Conservation (phyloP, 495 filamentous ascomycete species). For the Penicillium goetzii region DNA sequence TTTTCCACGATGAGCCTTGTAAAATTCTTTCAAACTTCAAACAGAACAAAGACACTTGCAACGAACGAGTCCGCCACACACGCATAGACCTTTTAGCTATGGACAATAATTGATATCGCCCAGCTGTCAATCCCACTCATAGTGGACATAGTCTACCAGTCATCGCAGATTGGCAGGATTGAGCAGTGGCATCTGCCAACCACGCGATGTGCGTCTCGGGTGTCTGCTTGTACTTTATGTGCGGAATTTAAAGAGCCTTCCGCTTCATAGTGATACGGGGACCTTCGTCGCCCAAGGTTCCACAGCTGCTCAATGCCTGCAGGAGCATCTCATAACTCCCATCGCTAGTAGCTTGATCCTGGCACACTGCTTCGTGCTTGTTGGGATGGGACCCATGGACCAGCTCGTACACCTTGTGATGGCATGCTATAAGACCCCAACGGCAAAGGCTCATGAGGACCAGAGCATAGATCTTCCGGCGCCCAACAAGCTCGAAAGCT, state of each 20-base stretch:
- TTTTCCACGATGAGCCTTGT: not conserved
- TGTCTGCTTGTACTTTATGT: not conserved
- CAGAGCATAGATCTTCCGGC: not conserved
- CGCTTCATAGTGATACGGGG: not conserved
- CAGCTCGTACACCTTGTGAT: not conserved
- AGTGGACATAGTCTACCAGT: not conserved
- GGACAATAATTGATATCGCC: not conserved
- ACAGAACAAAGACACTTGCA: no score
- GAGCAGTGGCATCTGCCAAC: slow-evolving; percentile 1
- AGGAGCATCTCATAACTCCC: not conserved
- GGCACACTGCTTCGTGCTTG: not conserved
- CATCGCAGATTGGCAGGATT: not conserved
- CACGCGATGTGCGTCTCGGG: not conserved
- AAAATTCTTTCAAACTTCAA: not conserved
- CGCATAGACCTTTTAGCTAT: not conserved
- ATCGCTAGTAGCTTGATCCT: not conserved
- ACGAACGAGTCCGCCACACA: not conserved
- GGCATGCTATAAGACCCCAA: not conserved
- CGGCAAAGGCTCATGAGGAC: not conserved
- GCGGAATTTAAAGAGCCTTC: not conserved
- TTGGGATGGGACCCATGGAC: not conserved
- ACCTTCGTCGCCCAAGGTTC: not conserved
- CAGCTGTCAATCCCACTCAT: not conserved
- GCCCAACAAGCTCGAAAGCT: not conserved
- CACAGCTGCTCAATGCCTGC: not conserved